These are phyloP conservation scores for Naganishia sp. DNA, from an alignment of 1,284 basidiomycete genomes.

Conservation along the genomic window DNA sequence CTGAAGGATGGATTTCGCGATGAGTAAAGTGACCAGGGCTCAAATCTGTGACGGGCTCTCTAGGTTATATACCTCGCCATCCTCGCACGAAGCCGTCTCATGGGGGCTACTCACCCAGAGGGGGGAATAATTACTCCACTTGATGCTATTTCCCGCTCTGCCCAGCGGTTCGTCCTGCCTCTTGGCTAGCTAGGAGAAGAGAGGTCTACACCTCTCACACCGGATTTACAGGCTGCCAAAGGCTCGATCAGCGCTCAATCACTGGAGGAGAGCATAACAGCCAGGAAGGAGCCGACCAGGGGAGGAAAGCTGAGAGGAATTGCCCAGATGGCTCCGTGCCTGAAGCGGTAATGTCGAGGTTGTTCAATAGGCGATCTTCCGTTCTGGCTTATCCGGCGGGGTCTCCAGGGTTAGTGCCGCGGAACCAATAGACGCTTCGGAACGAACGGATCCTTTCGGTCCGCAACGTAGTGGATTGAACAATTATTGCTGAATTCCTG, in stretches of 20 bases:
- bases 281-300: no score
- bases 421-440: no score
- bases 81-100: neutral
- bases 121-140: constrained; percentile 8
- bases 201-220: no score
- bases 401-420: constrained; percentile 4
- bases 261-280: no score
- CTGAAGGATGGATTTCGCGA: neutral
- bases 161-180: no score
- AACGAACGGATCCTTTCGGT: no score
- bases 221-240: no score
- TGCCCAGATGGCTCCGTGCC: neutral
- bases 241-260: no score
- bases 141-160: no score
- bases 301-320: constrained; percentile 1
- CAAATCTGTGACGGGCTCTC: neutral
- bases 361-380: constrained; percentile 10
- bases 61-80: constrained; percentile 11
- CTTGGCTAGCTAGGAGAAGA: neutral
- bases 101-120: neutral
- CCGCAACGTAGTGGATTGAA: no score
- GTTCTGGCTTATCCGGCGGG: constrained; percentile 9
- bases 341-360: constrained; percentile 7
- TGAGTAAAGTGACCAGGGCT: neutral
- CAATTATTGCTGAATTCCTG: no score